Conservation (phyloP, 2,329 filamentous ascomycete species). For the Ceratocystis eucalypticola region DNA sequence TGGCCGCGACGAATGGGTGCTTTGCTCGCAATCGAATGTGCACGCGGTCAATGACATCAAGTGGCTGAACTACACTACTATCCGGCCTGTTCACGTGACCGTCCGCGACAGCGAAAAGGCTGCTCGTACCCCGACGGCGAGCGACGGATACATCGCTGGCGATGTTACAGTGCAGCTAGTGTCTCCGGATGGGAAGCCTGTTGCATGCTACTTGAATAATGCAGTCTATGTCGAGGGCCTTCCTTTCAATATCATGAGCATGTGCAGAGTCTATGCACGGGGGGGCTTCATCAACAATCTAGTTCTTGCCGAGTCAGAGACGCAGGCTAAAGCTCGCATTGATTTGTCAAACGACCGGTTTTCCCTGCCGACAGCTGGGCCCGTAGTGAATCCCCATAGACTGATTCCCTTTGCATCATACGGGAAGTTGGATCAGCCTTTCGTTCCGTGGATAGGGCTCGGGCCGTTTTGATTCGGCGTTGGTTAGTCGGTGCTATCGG, state of each 20-base stretch:
- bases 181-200: not conserved
- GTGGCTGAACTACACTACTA: constrained; percentile 2
- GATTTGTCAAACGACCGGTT: not conserved
- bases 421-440: not conserved
- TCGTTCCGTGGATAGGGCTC: not conserved
- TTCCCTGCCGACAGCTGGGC: not conserved
- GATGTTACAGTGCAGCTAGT: constrained; percentile 4
- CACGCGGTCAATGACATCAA: constrained; percentile 11
- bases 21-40: not conserved
- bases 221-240: constrained; percentile 1
- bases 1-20: constrained; percentile 3
- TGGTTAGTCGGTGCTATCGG: no score
- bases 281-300: constrained; percentile 6
- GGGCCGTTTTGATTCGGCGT: not conserved
- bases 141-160: constrained; percentile 2
- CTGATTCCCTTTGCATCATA: not conserved
- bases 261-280: constrained; percentile 1
- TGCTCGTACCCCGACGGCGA: not conserved
- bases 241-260: not conserved
- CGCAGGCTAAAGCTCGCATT: not conserved
- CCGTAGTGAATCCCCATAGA: not conserved
- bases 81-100: constrained; percentile 1
- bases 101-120: not conserved
- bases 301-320: not conserved
- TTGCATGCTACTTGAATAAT: not conserved